Base-by-base conservation (phyloP, 192 early-diverging fungal genomes). In the Phycomyces blakesleeanus region DNA sequence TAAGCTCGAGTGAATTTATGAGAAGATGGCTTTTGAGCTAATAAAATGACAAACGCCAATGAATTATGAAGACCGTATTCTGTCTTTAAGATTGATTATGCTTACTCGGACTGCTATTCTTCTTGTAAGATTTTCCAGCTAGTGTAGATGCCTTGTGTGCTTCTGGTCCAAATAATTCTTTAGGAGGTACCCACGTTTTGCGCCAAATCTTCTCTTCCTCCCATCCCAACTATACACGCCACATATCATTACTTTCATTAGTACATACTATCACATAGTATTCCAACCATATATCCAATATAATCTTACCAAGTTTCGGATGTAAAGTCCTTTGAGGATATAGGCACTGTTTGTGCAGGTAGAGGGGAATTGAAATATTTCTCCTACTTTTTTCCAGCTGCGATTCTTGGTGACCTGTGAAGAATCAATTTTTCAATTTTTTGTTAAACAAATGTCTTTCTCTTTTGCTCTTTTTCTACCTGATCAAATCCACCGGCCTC, bases 261-360 rank as follows among this genome's bases (percentile, higher is more conserved):
- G 44, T 38, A 10, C 21, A 2, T 59, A 20, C 18, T 20, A 9
- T 26, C 12, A 21, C 24, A 20, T 21, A 15, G 4, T 40, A 9
- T 26, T 4, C 5, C 38, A 12, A 0, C n/a, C 2, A 15, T 2
- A 20, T 12, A 59, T 38, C 12, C 24, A 37, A 29, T 63, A 7
- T 34, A 34, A 7, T 7, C 29, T 34, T 53, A 63, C 61, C 47
- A 91, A 67, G 44, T 83, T 85, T 57, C 76, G 73, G 40, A 83
- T 80, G 60, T 91, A 91, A 0, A 90, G 73, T 26, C 84, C 77
- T 75, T 91, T 90, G 59, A 91, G 76, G 29, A 90, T 84, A 65
- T 84, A 91, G 15, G 89, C 90, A 47, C 83, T 84, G 74, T 91
- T 91, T 22, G 90, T 91, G 72, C 90, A 91, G 7, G 90, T 91